Base-by-base conservation (phyloP, 768 basidiomycete genomes). In the Zangia roseola region DNA sequence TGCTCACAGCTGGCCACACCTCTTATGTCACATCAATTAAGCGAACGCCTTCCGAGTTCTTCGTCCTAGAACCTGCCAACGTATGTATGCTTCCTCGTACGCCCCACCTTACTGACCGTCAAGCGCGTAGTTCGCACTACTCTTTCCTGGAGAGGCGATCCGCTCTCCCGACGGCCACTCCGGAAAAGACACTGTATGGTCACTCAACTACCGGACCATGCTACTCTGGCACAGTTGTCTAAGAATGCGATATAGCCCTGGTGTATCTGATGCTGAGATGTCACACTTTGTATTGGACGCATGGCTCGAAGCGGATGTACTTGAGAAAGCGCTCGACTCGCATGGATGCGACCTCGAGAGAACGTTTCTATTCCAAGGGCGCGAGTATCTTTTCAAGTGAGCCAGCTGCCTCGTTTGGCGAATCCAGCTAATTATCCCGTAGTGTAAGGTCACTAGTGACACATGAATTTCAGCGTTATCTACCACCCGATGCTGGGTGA, bases 311-410 rank as follows among this genome's bases (percentile, higher is more conserved):
- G 79, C 82, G 24, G 83, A 86, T 60, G 72, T 67, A 8, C 78
- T 90, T 24, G 88, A 90, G 60, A 67, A 71, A 26, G 79, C 81
- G 23, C 64, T 89, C 48, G 74, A 84, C 56, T 67, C 65, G 19
- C 88, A 90, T 58, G 81, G 78, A 0, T 91, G 88, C 61, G 71
- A 69, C 13, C 72, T 87, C 36, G 88, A 89, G 65, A 71, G 80
- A 53, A 74, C 84, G 9, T 87, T 79, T 57, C 70, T 90, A 21
- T 89, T 79, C 59, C 79, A 82, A 43, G 86, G 83, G 34, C 74
- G 86, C 39, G 88, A 89, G 56, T 85, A 80, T 56, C 71, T 90
- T 23, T 89, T 88, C 74, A 88, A 88, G 88, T 88, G 62, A 65
- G 85, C 69, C 21, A 12, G 13, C 20, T 23, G 20, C 37, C 31